These are phyloP conservation scores for Dimargaris xerosporica DNA, from an alignment of 192 early-diverging fungal genomes.

Conservation along the genomic window DNA sequence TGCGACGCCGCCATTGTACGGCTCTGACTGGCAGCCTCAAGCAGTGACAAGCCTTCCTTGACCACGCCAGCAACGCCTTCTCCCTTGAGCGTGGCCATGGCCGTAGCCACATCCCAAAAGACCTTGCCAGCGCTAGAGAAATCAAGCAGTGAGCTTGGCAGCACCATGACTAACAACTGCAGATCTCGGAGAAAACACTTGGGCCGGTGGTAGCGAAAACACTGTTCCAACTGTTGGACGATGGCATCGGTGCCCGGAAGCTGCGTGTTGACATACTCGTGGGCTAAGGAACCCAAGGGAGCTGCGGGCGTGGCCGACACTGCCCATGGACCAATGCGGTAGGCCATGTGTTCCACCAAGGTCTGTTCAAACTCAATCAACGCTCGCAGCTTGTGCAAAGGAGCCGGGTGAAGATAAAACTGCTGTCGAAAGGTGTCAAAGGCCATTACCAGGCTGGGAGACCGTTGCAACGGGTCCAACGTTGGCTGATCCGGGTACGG, in stretches of 20 bases:
- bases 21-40: slow-evolving; percentile 6
- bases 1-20: background rate
- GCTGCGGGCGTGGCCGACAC: background rate
- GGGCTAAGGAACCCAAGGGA: background rate
- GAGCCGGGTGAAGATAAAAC: slow-evolving; percentile 11
- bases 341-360: slow-evolving; percentile 5
- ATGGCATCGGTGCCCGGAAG: slow-evolving; percentile 6
- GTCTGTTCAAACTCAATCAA: background rate
- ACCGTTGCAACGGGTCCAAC: background rate
- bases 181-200: slow-evolving; percentile 6
- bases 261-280: background rate
- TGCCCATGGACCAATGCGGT: background rate
- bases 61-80: slow-evolving; percentile 8
- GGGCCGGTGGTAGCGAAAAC: slow-evolving; percentile 6
- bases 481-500: too few species aligned
- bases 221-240: background rate
- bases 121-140: slow-evolving; percentile 8
- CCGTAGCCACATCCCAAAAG: slow-evolving; percentile 5
- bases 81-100: background rate
- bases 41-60: background rate
- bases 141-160: background rate
- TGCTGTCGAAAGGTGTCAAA: slow-evolving; percentile 10
- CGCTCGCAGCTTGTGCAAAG: background rate
- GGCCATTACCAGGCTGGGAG: background rate
- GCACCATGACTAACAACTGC: slow-evolving; percentile 2